A percentile compares a stretch with the other conserved stretches of the same genome.
These are phyloP conservation scores for Austroboletus festivus DNA, from an alignment of 768 basidiomycete species.

Conservation along the genomic window DNA sequence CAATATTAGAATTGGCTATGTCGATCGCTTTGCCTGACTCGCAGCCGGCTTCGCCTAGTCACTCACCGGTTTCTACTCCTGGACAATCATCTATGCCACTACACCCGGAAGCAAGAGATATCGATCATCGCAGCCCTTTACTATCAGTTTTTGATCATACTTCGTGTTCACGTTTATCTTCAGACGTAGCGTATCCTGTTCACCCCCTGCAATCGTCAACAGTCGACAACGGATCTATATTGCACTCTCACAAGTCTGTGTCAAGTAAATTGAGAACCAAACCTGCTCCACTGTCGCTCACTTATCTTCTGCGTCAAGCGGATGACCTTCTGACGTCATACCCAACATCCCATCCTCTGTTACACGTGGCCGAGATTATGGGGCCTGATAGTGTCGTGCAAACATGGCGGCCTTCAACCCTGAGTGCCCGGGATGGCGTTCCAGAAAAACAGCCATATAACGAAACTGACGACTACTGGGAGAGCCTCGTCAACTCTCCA, in stretches of 20 bases:
- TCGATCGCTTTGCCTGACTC: constrained; percentile 22
- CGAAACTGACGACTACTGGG: constrained; percentile 27
- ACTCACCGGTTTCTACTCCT: neutral
- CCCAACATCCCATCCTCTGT: constrained; percentile 56
- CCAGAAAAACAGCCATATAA: constrained; percentile 24
- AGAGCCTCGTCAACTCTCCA: constrained; percentile 22
- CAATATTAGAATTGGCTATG: constrained; percentile 12
- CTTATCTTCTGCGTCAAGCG: constrained; percentile 51
- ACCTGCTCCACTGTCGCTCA: constrained; percentile 38
- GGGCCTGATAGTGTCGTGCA: constrained; percentile 74
- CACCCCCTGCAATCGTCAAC: neutral
- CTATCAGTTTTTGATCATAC: neutral
- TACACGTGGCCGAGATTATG: constrained; percentile 59
- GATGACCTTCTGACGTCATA: constrained; percentile 56
- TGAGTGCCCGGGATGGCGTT: constrained; percentile 13
- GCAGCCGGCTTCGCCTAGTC: constrained; percentile 13
- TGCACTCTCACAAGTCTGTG: constrained; percentile 1
- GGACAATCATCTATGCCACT: neutral
- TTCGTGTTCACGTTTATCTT: constrained; percentile 9
- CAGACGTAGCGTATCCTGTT: neutral
- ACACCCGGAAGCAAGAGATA: neutral
- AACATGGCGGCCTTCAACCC: constrained; percentile 54
- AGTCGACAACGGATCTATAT: neutral
- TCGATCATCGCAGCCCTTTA: neutral
- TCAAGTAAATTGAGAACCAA: constrained; percentile 12